A percentile compares a stretch with the other conserved stretches of the same genome.
Conservation (phyloP, 768 basidiomycete species). For the Boletus bicolor region DNA sequence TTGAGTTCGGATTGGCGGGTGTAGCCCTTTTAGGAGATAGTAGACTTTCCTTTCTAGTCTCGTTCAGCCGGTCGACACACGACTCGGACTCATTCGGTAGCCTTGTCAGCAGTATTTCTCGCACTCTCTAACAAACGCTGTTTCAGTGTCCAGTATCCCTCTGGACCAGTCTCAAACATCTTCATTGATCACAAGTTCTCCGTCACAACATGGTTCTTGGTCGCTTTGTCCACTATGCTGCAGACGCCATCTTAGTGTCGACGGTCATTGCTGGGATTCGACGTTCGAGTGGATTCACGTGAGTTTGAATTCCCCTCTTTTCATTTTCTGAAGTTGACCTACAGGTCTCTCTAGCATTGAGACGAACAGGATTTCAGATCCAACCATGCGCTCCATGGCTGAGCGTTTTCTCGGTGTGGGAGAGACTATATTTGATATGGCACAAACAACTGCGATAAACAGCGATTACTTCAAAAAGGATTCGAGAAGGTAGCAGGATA, state of each 20-base stretch:
- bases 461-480: slow-evolving; percentile 76
- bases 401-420: slow-evolving; percentile 84
- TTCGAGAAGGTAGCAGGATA: slow-evolving; percentile 30
- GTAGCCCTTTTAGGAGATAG: neutral
- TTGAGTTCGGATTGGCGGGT: neutral
- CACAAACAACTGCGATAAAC: slow-evolving; percentile 82
- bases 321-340: neutral
- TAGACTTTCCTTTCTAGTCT: slow-evolving; percentile 19
- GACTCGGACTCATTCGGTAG: neutral
- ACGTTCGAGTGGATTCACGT: slow-evolving; percentile 89
- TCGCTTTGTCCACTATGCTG: slow-evolving; percentile 74
- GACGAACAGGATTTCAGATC: slow-evolving; percentile 67
- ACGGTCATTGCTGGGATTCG: slow-evolving; percentile 89
- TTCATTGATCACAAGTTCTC: neutral
- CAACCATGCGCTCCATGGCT: slow-evolving; percentile 69
- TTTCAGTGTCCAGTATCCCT: neutral
- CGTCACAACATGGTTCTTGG: slow-evolving; percentile 53
- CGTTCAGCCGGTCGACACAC: neutral
- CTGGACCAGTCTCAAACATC: slow-evolving; percentile 2
- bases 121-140: neutral
- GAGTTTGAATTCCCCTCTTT: slow-evolving; percentile 36
- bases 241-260: slow-evolving; percentile 83
- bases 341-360: slow-evolving; percentile 50
- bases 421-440: slow-evolving; percentile 84
- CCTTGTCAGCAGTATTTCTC: neutral